Evolutionary conservation across 1,284 basidiomycete species (phyloP).

Genomic region (Ganoderma resinaceum): DNA sequence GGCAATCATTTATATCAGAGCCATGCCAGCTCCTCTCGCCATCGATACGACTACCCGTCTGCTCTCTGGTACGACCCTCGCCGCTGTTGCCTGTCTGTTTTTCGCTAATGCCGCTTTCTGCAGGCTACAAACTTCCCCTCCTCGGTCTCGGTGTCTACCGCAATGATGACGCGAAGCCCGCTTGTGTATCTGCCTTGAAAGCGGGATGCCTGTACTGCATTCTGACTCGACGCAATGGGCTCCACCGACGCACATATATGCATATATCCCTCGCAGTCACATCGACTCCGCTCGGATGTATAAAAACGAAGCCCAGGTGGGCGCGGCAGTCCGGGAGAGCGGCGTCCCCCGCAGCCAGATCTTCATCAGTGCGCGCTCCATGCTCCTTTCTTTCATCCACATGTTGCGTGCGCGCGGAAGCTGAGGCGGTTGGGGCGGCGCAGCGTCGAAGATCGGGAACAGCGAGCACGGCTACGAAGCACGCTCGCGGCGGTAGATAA

Average conservation of each 20-base stretch:
- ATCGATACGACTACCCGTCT: background rate
- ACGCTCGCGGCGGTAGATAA: slow-evolving; percentile 30
- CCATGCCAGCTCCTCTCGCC: background rate
- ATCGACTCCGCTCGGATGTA: slow-evolving; percentile 81
- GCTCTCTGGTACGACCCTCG: background rate
- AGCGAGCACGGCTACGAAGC: slow-evolving; percentile 37
- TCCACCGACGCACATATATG: background rate
- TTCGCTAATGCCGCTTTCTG: background rate
- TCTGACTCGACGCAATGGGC: too few relatives aligned
- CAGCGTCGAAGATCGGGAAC: slow-evolving; percentile 32
- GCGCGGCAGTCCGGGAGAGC: slow-evolving; percentile 61
- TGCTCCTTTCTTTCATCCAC: slow-evolving; percentile 14
- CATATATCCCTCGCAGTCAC: slow-evolving; percentile 53
- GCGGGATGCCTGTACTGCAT: slow-evolving; percentile 72
- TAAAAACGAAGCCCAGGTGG: slow-evolving; percentile 73
- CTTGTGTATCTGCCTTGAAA: slow-evolving; percentile 72
- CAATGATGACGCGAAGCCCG: slow-evolving; percentile 63
- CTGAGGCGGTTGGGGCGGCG: slow-evolving; percentile 4
- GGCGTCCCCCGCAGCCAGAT: slow-evolving; percentile 60
- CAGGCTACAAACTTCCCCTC: background rate
- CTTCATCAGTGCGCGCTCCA: slow-evolving; percentile 69
- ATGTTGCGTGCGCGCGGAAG: too few relatives aligned
- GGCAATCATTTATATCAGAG: too few relatives aligned
- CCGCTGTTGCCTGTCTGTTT: background rate
- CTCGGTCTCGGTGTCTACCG: slow-evolving; percentile 87